Conservation (phyloP, 2,329 filamentous ascomycete genomes). For the Colletotrichum agaves region DNA sequence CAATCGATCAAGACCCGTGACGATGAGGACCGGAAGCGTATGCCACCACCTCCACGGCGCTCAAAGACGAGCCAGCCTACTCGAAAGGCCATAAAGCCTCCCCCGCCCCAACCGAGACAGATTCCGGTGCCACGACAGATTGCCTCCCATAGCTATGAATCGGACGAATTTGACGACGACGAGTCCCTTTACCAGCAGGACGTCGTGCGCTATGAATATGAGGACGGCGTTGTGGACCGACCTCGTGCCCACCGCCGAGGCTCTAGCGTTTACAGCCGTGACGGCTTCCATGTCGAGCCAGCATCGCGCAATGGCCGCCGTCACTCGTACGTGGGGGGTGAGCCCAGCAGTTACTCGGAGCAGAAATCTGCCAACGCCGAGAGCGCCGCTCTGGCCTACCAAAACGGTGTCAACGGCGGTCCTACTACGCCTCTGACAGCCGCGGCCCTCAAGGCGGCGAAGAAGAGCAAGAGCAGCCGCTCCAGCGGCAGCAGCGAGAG, state of each 20-base stretch:
- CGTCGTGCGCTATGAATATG: slow-evolving; percentile 48
- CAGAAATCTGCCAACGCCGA: slow-evolving; percentile 58
- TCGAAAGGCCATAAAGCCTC: slow-evolving; percentile 40
- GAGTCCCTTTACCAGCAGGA: slow-evolving; percentile 54
- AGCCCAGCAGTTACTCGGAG: slow-evolving; percentile 49
- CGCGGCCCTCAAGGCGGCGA: slow-evolving; percentile 63
- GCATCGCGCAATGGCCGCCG: slow-evolving; percentile 49
- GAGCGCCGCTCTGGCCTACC: slow-evolving; percentile 59
- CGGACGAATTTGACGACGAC: slow-evolving; percentile 51
- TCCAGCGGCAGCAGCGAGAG: slow-evolving; percentile 69
- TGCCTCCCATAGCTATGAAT: slow-evolving; percentile 47
- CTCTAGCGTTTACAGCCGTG: slow-evolving; percentile 51
- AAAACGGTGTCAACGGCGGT: slow-evolving; percentile 61
- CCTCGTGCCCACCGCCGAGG: slow-evolving; percentile 43
- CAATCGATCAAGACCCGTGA: slow-evolving; percentile 55
- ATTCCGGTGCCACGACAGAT: slow-evolving; percentile 42
- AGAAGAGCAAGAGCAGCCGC: slow-evolving; percentile 60
- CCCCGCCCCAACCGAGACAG: slow-evolving; percentile 39
- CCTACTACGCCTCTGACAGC: slow-evolving; percentile 62
- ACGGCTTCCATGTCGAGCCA: slow-evolving; percentile 54
- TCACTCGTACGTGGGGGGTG: slow-evolving; percentile 54
- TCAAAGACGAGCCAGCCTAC: slow-evolving; percentile 41
- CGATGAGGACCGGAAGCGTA: slow-evolving; percentile 57
- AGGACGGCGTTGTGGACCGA: slow-evolving; percentile 48
- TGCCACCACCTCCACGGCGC: slow-evolving; percentile 58